phyloP scores from a whole-genome alignment of 2,329 filamentous ascomycete species.

The Thielaviopsis populi region DNA sequence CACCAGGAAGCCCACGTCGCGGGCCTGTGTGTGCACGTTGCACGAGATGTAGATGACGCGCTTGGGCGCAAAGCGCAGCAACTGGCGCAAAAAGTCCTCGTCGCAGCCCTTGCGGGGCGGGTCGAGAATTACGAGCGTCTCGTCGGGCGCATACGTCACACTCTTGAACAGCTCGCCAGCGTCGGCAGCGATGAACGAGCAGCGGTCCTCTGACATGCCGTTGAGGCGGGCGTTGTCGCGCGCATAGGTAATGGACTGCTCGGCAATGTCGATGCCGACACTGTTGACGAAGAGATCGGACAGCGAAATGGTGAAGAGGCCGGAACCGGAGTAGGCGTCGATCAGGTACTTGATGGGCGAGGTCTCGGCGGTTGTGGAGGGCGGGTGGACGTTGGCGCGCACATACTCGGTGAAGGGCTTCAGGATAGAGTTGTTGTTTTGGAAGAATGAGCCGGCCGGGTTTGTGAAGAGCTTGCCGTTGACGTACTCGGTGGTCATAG shows the following conservation, averaged over 20 bases:
- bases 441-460: constrained; percentile 89
- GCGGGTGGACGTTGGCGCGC: constrained; percentile 57
- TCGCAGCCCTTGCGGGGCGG: constrained; percentile 95
- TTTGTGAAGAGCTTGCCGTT: constrained; percentile 75
- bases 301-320: constrained; percentile 91
- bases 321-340: constrained; percentile 93
- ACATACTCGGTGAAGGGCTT: constrained; percentile 76
- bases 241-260: constrained; percentile 63
- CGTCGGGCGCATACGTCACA: constrained; percentile 43
- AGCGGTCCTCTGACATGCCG: constrained; percentile 48
- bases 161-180: constrained; percentile 59
- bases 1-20: constrained; percentile 80
- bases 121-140: constrained; percentile 89
- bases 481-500: constrained; percentile 73
- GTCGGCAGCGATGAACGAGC: constrained; percentile 79
- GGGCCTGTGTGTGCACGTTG: constrained; percentile 93
- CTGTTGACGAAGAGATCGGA: constrained; percentile 70
- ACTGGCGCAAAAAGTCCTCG: constrained; percentile 63
- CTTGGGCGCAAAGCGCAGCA: constrained; percentile 61
- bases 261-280: constrained; percentile 80
- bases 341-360: constrained; percentile 66
- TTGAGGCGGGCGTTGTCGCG: constrained; percentile 67
- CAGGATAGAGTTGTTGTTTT: constrained; percentile 98
- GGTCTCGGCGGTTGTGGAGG: constrained; percentile 21
- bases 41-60: constrained; percentile 90